Base-by-base conservation (phyloP, 441 rosid species). In the Theobroma grandiflorum region DNA sequence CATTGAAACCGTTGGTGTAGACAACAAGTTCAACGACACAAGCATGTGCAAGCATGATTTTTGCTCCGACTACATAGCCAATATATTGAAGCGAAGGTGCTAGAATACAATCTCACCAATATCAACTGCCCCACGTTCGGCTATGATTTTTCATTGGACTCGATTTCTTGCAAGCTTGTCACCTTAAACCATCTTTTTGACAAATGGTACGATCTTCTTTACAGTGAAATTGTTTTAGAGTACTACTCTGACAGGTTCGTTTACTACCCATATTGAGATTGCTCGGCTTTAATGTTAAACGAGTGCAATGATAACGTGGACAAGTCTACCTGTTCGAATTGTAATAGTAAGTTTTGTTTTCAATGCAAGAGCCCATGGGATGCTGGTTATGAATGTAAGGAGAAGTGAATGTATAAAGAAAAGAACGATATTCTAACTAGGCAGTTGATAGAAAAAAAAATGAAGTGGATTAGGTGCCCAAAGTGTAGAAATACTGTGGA, bases 181-280 rank as follows among this genome's bases (percentile, higher is more conserved):
- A 40, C 84, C 50, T 8, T 68, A 18, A 22, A 8, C 5, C 12
- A 47, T n/a, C 0, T 62, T 5, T 80, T n/a, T 38, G 0, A 6
- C 3, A n/a, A 77, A 65, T 86, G 86, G 87, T 82, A 83, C 31
- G 84, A 84, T 70, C 78, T 55, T 47, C 68, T 72, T 0, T 80
- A 81, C 38, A 75, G 78, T 3, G 9, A 45, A 2, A 1, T 55
- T 11, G 31, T 84, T 62, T 66, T 79, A 59, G 42, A 71, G 52
- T 2, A 22, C 37, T 26, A 59, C 37, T 33, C 26, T 22, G 71
- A 75, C 2, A 67, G 33, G 9, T 64, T 81, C 26, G 35, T 10
- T 10, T 75, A 62, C 37, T 80, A 81, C 58, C 89, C 85, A 6
- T 35, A 78, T 73, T 31, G 6, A 3, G 33, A 75, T 35, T 86